These are phyloP conservation scores for Saccharomycopsis microspora DNA, from an alignment of 805 yeast genomes.

Conservation along the genomic window DNA sequence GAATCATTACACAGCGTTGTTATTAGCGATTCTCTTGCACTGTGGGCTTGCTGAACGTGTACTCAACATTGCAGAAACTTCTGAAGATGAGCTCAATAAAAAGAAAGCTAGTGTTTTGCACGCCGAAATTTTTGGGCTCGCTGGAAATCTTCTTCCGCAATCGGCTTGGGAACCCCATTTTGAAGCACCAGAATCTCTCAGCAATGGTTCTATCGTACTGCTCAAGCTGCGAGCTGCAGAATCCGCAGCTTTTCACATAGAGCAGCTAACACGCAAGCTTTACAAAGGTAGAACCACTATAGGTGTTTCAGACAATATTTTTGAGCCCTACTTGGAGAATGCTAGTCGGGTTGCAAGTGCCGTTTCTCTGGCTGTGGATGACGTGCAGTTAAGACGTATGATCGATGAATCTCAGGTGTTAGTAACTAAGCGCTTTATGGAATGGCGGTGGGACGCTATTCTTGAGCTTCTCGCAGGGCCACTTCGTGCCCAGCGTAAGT, in stretches of 20 bases:
- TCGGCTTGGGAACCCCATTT: constrained; percentile 23
- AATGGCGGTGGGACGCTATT: constrained; percentile 83
- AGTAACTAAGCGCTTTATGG: constrained; percentile 63
- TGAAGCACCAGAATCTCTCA: constrained; percentile 1
- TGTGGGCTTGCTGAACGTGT: constrained; percentile 44
- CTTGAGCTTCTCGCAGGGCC: constrained; percentile 76
- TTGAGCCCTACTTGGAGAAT: constrained; percentile 15
- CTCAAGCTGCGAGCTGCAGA: constrained; percentile 19
- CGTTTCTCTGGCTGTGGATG: constrained; percentile 34
- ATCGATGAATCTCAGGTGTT: constrained; percentile 61
- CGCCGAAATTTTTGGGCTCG: constrained; percentile 47
- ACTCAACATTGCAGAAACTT: constrained; percentile 28
- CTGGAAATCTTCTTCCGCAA: constrained; percentile 43
- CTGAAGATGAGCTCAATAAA: constrained; percentile 33
- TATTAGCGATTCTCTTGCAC: constrained; percentile 43
- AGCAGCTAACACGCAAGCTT: constrained; percentile 29
- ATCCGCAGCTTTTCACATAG: constrained; percentile 36
- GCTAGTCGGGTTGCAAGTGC: constrained; percentile 16
- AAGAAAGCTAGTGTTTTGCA: constrained; percentile 54
- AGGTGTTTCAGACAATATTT: constrained; percentile 11
- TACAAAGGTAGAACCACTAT: constrained; percentile 27
- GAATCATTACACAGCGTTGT: constrained; percentile 56
- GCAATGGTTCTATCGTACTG: background rate
- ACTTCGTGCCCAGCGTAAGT: constrained; percentile 51
- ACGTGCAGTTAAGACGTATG: constrained; percentile 51